A percentile compares a stretch with the other conserved stretches of the same genome.
These are phyloP conservation scores for Spergularia azorica DNA, from an alignment of 179 eudicot genomes.

Conservation along the genomic window DNA sequence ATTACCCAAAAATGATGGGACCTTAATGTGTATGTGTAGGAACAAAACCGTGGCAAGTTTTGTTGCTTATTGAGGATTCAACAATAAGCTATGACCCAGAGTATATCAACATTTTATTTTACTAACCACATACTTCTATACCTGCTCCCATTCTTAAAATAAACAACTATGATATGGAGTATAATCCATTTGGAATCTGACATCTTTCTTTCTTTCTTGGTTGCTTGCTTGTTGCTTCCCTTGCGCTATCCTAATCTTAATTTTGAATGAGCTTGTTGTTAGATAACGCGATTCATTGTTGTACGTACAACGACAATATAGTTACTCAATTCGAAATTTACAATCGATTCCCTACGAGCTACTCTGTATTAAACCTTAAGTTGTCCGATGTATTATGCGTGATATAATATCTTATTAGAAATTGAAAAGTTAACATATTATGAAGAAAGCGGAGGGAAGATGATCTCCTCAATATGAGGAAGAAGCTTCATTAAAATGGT, in stretches of 20 bases:
- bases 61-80: constrained; percentile 26
- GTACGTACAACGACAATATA: too few relatives aligned
- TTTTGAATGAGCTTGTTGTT: too few relatives aligned
- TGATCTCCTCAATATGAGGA: too few relatives aligned
- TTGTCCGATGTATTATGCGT: too few relatives aligned
- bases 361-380: too few relatives aligned
- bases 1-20: constrained; percentile 1
- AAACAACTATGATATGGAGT: not conserved
- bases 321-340: too few relatives aligned
- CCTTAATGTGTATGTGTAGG: constrained; percentile 2
- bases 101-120: not conserved
- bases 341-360: too few relatives aligned
- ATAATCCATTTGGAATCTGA: constrained; percentile 4
- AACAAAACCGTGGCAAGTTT: constrained; percentile 5
- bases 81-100: constrained; percentile 13
- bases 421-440: too few relatives aligned
- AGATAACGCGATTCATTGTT: too few relatives aligned
- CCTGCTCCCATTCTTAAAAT: constrained; percentile 13
- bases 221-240: not conserved
- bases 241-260: not conserved
- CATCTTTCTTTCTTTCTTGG: not conserved
- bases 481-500: too few relatives aligned
- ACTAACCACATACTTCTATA: not conserved
- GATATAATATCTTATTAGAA: too few relatives aligned
- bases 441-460: too few relatives aligned